These are phyloP conservation scores for Boletus reticulatus DNA, from an alignment of 768 basidiomycete genomes.

Conservation along the genomic window DNA sequence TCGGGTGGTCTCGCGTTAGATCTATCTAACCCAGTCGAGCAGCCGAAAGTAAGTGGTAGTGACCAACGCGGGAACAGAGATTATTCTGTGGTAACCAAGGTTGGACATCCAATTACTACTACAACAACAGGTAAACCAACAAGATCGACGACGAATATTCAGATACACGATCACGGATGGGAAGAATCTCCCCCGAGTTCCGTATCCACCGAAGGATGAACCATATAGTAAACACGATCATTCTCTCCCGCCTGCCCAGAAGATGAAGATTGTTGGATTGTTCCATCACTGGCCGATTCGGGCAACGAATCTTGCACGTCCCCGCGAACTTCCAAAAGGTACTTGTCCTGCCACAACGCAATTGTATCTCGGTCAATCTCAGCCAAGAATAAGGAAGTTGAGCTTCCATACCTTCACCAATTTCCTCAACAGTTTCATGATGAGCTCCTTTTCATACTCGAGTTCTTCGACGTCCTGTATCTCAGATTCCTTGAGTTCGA, in stretches of 20 bases:
- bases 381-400: not conserved
- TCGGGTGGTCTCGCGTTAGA: not conserved
- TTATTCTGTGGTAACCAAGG: too few species aligned
- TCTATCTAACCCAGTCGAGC: not conserved
- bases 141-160: slow-evolving; percentile 4
- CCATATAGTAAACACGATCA: slow-evolving; percentile 81
- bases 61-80: not conserved
- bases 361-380: not conserved
- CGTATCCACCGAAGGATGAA: slow-evolving; percentile 83
- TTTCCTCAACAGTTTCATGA: slow-evolving; percentile 85
- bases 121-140: slow-evolving; percentile 10
- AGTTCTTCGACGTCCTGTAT: slow-evolving; percentile 82
- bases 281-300: slow-evolving; percentile 59
- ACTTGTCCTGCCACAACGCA: slow-evolving; percentile 60
- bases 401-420: slow-evolving; percentile 72
- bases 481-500: slow-evolving; percentile 84
- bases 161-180: slow-evolving; percentile 15
- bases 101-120: slow-evolving; percentile 4
- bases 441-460: slow-evolving; percentile 87
- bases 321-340: slow-evolving; percentile 77
- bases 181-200: slow-evolving; percentile 45
- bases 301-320: slow-evolving; percentile 79
- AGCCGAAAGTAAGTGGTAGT: not conserved
- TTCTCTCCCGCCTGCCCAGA: slow-evolving; percentile 52
- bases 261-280: slow-evolving; percentile 44